These are phyloP conservation scores for Alternaria sp. DNA, from an alignment of 2,329 filamentous ascomycete genomes.

Conservation along the genomic window DNA sequence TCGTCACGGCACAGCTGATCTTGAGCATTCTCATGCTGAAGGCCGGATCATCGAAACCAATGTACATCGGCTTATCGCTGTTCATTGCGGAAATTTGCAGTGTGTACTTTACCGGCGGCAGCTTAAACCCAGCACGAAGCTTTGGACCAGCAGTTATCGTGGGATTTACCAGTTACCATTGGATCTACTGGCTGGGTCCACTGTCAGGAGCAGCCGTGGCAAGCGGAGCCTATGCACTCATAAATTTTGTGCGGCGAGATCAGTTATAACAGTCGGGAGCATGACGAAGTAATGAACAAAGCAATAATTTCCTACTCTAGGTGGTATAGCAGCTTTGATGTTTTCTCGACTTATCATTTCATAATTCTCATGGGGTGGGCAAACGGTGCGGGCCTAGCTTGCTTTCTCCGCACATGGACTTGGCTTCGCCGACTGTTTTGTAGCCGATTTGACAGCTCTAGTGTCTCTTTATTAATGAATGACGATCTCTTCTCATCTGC, in stretches of 20 bases:
- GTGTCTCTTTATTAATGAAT: not conserved
- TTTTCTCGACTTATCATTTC: not conserved
- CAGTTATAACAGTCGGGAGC: not conserved
- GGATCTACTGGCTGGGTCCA: constrained; percentile 56
- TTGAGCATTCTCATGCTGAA: constrained; percentile 65
- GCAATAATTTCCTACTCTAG: not conserved
- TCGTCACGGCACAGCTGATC: constrained; percentile 48
- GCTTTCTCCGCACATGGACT: not conserved
- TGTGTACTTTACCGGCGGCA: constrained; percentile 58
- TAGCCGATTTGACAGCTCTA: not conserved
- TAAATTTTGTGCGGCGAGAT: constrained; percentile 38
- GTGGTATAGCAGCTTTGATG: not conserved
- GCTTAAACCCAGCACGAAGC: constrained; percentile 57
- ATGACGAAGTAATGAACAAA: constrained; percentile 13
- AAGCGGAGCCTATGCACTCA: constrained; percentile 57
- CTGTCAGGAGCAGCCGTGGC: constrained; percentile 55
- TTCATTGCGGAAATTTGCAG: constrained; percentile 67
- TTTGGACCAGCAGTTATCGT: constrained; percentile 58
- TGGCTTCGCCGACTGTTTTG: not conserved
- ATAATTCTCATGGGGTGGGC: not conserved
- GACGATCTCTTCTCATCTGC: not conserved
- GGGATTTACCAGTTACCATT: constrained; percentile 50
- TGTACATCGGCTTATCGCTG: constrained; percentile 74
- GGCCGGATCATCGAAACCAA: constrained; percentile 67
- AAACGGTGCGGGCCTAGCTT: not conserved